These are phyloP conservation scores for Lactarius hengduanensis DNA, from an alignment of 768 basidiomycete genomes.

Conservation along the genomic window DNA sequence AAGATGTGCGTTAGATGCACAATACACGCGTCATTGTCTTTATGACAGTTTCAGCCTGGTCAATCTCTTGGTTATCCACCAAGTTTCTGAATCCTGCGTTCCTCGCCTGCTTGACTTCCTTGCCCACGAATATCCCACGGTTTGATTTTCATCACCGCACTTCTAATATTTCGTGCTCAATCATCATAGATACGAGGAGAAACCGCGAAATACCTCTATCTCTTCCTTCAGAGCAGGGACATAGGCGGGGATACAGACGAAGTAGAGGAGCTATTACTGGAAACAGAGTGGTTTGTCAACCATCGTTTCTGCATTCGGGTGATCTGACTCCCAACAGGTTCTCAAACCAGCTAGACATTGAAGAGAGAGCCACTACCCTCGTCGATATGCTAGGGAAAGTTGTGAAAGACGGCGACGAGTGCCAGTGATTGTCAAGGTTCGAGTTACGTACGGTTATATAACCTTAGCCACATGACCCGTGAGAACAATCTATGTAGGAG, in stretches of 20 bases:
- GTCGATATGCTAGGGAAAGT: conserved; percentile 11
- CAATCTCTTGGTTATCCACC: conserved; percentile 55
- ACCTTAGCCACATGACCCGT: conserved; percentile 8
- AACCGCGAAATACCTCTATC: conserved; percentile 81
- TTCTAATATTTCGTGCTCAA: conserved; percentile 22
- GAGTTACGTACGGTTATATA: background rate
- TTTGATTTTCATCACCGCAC: conserved; percentile 38
- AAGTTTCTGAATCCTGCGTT: conserved; percentile 46
- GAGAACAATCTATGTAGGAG: conserved; percentile 9
- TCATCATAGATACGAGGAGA: conserved; percentile 65
- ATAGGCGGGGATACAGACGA: conserved; percentile 62
- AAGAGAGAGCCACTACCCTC: conserved; percentile 25
- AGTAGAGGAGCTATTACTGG: conserved; percentile 66
- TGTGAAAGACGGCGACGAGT: background rate
- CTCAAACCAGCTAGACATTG: conserved; percentile 15
- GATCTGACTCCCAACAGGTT: conserved; percentile 19
- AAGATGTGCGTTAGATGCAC: conserved; percentile 58
- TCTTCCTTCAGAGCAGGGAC: conserved; percentile 70
- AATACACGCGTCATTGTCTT: background rate
- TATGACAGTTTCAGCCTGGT: conserved; percentile 49
- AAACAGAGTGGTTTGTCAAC: conserved; percentile 72
- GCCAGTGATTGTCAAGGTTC: background rate
- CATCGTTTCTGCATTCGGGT: background rate
- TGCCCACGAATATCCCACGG: conserved; percentile 77
- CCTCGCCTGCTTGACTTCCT: conserved; percentile 59